Evolutionary conservation across 441 rosid species (phyloP).

Genomic region (Croton setiger): DNA sequence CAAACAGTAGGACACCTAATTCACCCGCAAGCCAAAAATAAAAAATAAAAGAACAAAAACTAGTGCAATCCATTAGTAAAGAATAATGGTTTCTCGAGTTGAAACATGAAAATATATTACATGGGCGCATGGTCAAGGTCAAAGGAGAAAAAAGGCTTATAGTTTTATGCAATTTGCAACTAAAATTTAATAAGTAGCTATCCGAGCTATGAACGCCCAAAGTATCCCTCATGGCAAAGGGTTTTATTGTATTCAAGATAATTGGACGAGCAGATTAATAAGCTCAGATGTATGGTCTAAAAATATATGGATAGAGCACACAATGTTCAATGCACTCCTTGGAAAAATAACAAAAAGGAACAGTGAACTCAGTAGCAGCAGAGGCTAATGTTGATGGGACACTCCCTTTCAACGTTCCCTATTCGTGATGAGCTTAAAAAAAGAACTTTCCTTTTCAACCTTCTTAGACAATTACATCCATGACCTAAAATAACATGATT

Average conservation of each 20-base stretch:
- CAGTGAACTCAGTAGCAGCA: background rate
- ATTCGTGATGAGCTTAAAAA: background rate
- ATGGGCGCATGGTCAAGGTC: too few species aligned
- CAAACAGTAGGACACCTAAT: background rate
- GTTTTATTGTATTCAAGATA: too few species aligned
- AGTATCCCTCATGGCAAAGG: too few species aligned
- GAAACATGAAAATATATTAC: background rate
- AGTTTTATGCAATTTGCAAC: too few species aligned
- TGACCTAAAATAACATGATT: background rate
- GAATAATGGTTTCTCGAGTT: background rate
- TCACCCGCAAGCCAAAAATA: background rate
- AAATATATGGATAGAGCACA: too few species aligned
- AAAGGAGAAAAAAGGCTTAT: background rate
- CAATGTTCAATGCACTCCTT: background rate
- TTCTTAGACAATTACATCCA: background rate
- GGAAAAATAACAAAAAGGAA: background rate
- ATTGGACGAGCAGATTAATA: too few species aligned
- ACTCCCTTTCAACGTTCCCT: background rate
- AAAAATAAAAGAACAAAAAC: background rate
- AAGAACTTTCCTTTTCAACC: background rate
- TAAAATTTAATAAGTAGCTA: too few species aligned
- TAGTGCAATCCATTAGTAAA: background rate
- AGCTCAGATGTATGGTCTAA: too few species aligned
- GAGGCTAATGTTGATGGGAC: slow-evolving; percentile 2
- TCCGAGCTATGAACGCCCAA: too few species aligned